Conservation (phyloP, 768 basidiomycete genomes). For the Tricholoma flavovirens region DNA sequence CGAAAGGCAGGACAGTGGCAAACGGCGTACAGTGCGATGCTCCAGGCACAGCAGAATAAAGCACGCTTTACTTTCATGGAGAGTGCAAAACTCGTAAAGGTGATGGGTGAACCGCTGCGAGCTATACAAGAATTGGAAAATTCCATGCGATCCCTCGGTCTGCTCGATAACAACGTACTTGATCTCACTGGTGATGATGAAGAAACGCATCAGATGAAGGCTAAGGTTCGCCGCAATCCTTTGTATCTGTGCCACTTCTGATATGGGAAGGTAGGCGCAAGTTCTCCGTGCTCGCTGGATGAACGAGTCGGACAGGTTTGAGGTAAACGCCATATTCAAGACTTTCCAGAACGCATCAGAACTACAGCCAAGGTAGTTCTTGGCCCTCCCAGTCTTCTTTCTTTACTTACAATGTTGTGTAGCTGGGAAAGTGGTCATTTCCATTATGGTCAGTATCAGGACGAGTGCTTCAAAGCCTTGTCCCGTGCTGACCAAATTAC, state of each 20-base stretch:
- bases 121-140: slow-evolving; percentile 86
- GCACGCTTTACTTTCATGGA: slow-evolving; percentile 81
- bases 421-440: slow-evolving; percentile 87
- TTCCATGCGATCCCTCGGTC: slow-evolving; percentile 50
- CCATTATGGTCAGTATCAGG: slow-evolving; percentile 84
- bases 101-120: slow-evolving; percentile 72
- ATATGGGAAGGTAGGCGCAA: slow-evolving; percentile 48
- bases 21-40: slow-evolving; percentile 91
- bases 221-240: slow-evolving; percentile 49
- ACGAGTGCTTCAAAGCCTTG: slow-evolving; percentile 64
- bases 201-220: slow-evolving; percentile 49
- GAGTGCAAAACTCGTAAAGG: slow-evolving; percentile 80
- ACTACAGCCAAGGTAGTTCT: slow-evolving; percentile 45
- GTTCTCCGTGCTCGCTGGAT: slow-evolving; percentile 89
- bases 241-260: neutral
- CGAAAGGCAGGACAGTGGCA: slow-evolving; percentile 93
- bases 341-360: slow-evolving; percentile 49
- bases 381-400: neutral
- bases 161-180: slow-evolving; percentile 41
- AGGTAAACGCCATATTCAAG: slow-evolving; percentile 52
- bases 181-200: slow-evolving; percentile 56
- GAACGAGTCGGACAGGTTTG: slow-evolving; percentile 82
- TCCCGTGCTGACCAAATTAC: slow-evolving; percentile 33
- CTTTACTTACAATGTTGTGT: slow-evolving; percentile 3
- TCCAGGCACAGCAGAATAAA: slow-evolving; percentile 78